Base-by-base conservation (phyloP, 2,329 filamentous ascomycete species). In the Plectosphaerella plurivora region DNA sequence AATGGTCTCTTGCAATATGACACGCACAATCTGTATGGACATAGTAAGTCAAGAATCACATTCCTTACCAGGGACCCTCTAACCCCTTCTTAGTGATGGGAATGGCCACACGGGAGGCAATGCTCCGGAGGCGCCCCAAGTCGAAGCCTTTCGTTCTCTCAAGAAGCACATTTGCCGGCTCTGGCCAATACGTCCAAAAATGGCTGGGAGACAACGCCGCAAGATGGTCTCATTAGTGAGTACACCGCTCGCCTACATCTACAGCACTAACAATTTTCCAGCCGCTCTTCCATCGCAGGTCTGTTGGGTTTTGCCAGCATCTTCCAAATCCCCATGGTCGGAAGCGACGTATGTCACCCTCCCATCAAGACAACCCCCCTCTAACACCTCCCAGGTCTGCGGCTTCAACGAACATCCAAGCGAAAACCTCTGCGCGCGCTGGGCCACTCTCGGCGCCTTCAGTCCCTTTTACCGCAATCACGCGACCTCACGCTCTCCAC, bases 121-220 rank as follows among this genome's bases (percentile, higher is more conserved):
- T 94, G 33, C 72, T 86, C 3, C 66, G 74, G 2, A 74, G 89
- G 18, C 82, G 83, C 54, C 83, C 87, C 0, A 76, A 72, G 14
- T 87, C 88, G 66, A 83, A 91, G 0, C 91, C 91, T 1, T 90
- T 95, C 69, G 87, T 96, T 63, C 91, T 96, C 61, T 88, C 87
- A 0, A 84, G 91, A n/a, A 89, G 86, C 41, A 94, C 89, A 1
- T 94, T 93, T 62, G 79, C 88, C 11, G 89, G 90, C 3, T 83
- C 83, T 1, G 90, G 91, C 2, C 83, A 82, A 65, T 87, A 81
- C 72, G 86, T 88, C 1, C 89, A 88, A 1, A 89, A 94, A 67
- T 95, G 89, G 89, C 88, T 89, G 33, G 88, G 87, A 36, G 85
- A 93, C 66, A 92, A 91, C 62, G 71, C 74, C 41, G 41, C 41